Conservation (phyloP, 768 basidiomycete species). For the Boletus subparvulus region DNA sequence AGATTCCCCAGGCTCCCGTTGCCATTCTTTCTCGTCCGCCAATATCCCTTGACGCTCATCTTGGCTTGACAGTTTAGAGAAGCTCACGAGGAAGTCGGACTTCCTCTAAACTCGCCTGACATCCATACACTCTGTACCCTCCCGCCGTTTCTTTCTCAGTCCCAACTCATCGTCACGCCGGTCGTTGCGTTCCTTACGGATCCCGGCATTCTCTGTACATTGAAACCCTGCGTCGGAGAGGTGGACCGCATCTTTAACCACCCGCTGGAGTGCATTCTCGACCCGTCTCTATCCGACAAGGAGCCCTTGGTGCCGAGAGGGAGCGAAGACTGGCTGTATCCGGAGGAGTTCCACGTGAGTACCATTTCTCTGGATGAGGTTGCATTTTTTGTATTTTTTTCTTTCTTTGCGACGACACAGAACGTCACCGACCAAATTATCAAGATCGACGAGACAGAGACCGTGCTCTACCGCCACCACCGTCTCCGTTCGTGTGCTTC, state of each 20-base stretch:
- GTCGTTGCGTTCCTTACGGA: conserved; percentile 71
- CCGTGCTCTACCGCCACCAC: conserved; percentile 73
- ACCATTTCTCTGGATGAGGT: background rate
- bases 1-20: conserved; percentile 25
- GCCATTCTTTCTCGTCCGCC: background rate
- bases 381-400: background rate
- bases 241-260: conserved; percentile 81
- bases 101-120: conserved; percentile 56
- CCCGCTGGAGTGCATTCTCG: conserved; percentile 69
- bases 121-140: conserved; percentile 61
- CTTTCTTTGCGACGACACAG: conserved; percentile 40
- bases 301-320: conserved; percentile 53
- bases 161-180: conserved; percentile 72
- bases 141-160: conserved; percentile 67
- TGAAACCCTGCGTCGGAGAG: conserved; percentile 62
- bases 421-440: conserved; percentile 50
- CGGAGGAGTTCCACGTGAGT: conserved; percentile 70
- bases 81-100: conserved; percentile 80
- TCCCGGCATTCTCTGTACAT: conserved; percentile 43
- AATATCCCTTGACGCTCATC: background rate
- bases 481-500: conserved; percentile 77
- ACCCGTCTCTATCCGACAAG: conserved; percentile 48
- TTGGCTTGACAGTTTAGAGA: conserved; percentile 61
- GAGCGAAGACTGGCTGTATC: conserved; percentile 78
- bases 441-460: conserved; percentile 45